Evolutionary conservation across 1,284 basidiomycete species (phyloP).

Genomic region (Erythrobasidium hasegawianum): DNA sequence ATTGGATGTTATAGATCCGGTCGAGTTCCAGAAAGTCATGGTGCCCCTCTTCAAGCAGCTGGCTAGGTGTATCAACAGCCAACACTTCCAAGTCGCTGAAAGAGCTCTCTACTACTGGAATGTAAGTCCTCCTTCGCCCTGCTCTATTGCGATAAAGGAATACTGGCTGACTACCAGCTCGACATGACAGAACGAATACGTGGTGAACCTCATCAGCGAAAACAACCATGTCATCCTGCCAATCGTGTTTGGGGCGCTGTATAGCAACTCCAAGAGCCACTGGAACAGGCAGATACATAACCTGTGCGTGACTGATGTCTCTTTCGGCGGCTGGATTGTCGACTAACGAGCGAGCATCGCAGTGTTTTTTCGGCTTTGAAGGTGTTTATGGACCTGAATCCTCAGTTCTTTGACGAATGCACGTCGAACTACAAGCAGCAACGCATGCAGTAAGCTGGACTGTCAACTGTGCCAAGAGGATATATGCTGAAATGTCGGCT

Average conservation of each 20-base stretch:
- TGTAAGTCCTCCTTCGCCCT: conserved; percentile 4
- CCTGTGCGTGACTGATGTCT: neutral
- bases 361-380: conserved; percentile 95
- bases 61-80: conserved; percentile 94
- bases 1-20: conserved; percentile 93
- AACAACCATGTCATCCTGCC: conserved; percentile 86
- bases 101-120: conserved; percentile 46
- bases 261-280: conserved; percentile 93
- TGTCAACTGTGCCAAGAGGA: neutral
- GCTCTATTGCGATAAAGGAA: neutral
- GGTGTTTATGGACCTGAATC: conserved; percentile 97
- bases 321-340: neutral
- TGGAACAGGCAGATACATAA: conserved; percentile 79
- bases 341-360: neutral
- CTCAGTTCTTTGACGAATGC: conserved; percentile 68
- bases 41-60: conserved; percentile 91
- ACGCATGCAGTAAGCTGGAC: conserved; percentile 66
- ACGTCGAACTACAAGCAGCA: conserved; percentile 91
- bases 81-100: conserved; percentile 82
- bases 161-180: conserved; percentile 36
- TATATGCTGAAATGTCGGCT: neutral
- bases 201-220: conserved; percentile 98
- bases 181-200: conserved; percentile 83
- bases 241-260: conserved; percentile 96
- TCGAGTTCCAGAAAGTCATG: conserved; percentile 95